These are phyloP conservation scores for Globisporangium paddicum DNA, from an alignment of 352 stramenopile genomes.

Conservation along the genomic window DNA sequence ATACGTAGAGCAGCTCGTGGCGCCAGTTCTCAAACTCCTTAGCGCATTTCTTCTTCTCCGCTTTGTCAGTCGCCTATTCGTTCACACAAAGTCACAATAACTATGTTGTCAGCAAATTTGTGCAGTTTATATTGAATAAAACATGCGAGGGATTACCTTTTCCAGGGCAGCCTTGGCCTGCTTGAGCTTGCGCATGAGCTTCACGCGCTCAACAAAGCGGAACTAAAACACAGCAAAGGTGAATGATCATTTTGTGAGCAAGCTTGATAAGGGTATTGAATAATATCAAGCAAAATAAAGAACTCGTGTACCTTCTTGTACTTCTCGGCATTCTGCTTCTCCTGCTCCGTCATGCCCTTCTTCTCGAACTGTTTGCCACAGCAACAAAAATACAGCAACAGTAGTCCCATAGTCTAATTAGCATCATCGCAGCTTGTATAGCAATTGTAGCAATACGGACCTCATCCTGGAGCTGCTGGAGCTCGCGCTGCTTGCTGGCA, in stretches of 20 bases:
- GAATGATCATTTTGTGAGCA: no score
- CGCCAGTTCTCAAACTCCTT: conserved; percentile 42
- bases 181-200: conserved; percentile 79
- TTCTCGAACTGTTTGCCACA: conserved; percentile 25
- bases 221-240: conserved; percentile 29
- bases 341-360: conserved; percentile 40
- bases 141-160: conserved; percentile 18
- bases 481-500: conserved; percentile 42
- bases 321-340: conserved; percentile 76
- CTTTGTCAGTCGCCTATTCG: conserved; percentile 31
- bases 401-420: not conserved
- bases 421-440: not conserved
- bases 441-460: conserved; percentile 11
- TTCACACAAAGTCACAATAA: not conserved
- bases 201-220: conserved; percentile 80
- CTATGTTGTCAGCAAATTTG: not conserved
- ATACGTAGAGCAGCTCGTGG: conserved; percentile 79
- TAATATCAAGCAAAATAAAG: not conserved
- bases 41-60: conserved; percentile 30
- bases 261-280: no score
- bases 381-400: not conserved
- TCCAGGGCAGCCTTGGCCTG: conserved; percentile 48
- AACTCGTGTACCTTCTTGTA: conserved; percentile 58
- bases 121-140: no score
- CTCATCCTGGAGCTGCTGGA: conserved; percentile 42